phyloP scores from a whole-genome alignment of 2,329 filamentous ascomycete species.

The Elsinoe necatrix region DNA sequence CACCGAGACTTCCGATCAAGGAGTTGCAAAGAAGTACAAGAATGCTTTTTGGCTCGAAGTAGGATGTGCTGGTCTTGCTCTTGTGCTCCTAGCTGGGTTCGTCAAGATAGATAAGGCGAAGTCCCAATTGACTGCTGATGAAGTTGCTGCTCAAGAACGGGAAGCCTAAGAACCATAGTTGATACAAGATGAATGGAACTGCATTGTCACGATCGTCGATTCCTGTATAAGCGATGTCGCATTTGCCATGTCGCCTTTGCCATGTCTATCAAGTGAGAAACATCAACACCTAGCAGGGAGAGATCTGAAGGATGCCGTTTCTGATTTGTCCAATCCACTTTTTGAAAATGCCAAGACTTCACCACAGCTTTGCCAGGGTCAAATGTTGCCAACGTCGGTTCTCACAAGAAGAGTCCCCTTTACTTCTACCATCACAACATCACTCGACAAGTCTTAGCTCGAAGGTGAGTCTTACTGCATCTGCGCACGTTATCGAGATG shows the following conservation, averaged over 20 bases:
- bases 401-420: too few relatives aligned
- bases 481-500: neutral
- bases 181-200: too few relatives aligned
- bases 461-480: neutral
- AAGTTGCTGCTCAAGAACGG: conserved; percentile 34
- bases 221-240: too few relatives aligned
- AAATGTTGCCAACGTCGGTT: too few relatives aligned
- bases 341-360: too few relatives aligned
- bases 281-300: too few relatives aligned
- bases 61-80: conserved; percentile 16
- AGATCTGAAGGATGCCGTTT: too few relatives aligned
- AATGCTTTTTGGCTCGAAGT: conserved; percentile 18
- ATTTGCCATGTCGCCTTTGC: too few relatives aligned
- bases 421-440: neutral
- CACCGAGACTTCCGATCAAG: conserved; percentile 8
- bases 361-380: too few relatives aligned
- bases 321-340: too few relatives aligned
- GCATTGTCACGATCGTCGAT: too few relatives aligned
- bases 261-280: too few relatives aligned
- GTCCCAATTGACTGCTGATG: conserved; percentile 51
- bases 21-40: conserved; percentile 3
- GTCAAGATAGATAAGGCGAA: conserved; percentile 39
- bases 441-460: neutral
- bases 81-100: conserved; percentile 13
- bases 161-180: neutral